These are phyloP conservation scores for Tubosaeta sp. DNA, from an alignment of 768 basidiomycete genomes.

Conservation along the genomic window DNA sequence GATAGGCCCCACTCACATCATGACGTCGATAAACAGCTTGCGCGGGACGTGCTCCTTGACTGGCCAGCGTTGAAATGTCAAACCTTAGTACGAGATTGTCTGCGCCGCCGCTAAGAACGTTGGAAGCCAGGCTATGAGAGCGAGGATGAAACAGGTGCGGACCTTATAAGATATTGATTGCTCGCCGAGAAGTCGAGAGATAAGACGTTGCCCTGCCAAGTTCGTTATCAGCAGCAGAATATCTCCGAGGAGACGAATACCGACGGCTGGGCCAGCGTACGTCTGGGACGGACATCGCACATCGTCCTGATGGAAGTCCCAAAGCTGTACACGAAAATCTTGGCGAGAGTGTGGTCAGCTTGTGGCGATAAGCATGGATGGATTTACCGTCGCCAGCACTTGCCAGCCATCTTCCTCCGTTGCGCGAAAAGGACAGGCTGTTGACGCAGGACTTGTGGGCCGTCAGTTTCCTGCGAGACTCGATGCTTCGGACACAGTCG, in stretches of 20 bases:
- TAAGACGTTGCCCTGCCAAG: slow-evolving; percentile 61
- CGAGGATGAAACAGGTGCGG: slow-evolving; percentile 28
- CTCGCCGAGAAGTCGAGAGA: slow-evolving; percentile 65
- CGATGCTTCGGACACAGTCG: slow-evolving; percentile 3
- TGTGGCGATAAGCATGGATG: slow-evolving; percentile 1
- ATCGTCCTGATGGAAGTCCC: slow-evolving; percentile 66
- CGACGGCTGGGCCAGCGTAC: slow-evolving; percentile 43
- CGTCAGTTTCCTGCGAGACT: slow-evolving; percentile 26
- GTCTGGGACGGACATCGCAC: slow-evolving; percentile 38
- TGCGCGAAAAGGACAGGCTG: slow-evolving; percentile 56
- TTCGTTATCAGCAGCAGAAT: slow-evolving; percentile 15
- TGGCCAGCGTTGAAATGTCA: slow-evolving; percentile 41
- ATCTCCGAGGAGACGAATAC: slow-evolving; percentile 28
- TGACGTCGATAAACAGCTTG: slow-evolving; percentile 30
- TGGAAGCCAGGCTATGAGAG: slow-evolving; percentile 4
- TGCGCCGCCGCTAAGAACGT: slow-evolving; percentile 47
- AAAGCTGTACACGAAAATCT: slow-evolving; percentile 56
- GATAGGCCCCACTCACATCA: slow-evolving; percentile 21
- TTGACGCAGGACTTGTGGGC: slow-evolving; percentile 65
- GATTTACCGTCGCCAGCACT: slow-evolving; percentile 67
- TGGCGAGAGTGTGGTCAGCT: slow-evolving; percentile 12
- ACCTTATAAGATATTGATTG: slow-evolving; percentile 65
- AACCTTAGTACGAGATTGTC: slow-evolving; percentile 51
- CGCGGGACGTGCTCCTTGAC: slow-evolving; percentile 11
- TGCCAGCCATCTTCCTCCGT: slow-evolving; percentile 57